Percentiles rank a stretch among this genome's conserved stretches.
These are phyloP conservation scores for Moniliella sp. DNA, from an alignment of 1,284 basidiomycete species.

Conservation along the genomic window DNA sequence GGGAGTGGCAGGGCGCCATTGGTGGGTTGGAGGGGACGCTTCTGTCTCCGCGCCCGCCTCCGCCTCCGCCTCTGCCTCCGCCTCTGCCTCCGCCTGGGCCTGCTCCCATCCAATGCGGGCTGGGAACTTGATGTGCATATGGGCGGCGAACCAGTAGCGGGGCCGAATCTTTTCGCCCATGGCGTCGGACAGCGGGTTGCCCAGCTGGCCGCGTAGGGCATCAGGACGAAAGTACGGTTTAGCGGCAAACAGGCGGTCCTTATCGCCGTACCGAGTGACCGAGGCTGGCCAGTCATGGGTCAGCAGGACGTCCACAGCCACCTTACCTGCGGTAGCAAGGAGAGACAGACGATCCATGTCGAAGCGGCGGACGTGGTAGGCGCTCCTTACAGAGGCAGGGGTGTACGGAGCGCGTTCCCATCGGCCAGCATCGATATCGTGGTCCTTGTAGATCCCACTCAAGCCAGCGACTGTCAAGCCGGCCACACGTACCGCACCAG, in stretches of 20 bases:
- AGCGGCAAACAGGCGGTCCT: conserved; percentile 45
- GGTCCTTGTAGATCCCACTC: conserved; percentile 72
- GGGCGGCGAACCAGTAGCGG: conserved; percentile 83
- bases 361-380: conserved; percentile 77
- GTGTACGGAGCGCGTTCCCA: conserved; percentile 50
- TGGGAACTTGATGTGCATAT: conserved; percentile 57
- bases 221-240: conserved; percentile 69
- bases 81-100: neutral
- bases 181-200: conserved; percentile 67
- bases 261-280: conserved; percentile 63
- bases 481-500: conserved; percentile 68
- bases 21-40: conserved; percentile 5
- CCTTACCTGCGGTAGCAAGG: conserved; percentile 35
- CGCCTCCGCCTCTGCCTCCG: too few relatives aligned
- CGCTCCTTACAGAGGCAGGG: conserved; percentile 50
- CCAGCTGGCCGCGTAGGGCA: conserved; percentile 46
- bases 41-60: neutral
- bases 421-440: conserved; percentile 45
- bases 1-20: conserved; percentile 11
- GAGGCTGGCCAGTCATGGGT: conserved; percentile 89
- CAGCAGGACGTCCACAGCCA: conserved; percentile 48
- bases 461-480: conserved; percentile 59
- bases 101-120: too few relatives aligned
- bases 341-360: conserved; percentile 59
- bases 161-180: conserved; percentile 57